These are phyloP conservation scores for Phyllosticta citrichinensis DNA, from an alignment of 2,329 filamentous ascomycete species.

Conservation along the genomic window DNA sequence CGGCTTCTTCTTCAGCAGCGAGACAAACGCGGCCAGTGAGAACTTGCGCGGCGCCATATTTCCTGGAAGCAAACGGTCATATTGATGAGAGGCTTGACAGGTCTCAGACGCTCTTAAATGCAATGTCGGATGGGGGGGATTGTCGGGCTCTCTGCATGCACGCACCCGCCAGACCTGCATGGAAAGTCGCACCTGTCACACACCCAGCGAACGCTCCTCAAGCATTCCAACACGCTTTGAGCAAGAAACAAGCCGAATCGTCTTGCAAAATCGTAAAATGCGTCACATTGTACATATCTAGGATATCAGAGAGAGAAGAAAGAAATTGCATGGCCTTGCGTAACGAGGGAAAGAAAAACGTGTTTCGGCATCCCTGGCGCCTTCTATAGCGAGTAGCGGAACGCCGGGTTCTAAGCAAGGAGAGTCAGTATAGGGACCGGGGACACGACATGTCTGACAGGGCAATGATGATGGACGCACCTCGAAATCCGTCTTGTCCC, in stretches of 20 bases:
- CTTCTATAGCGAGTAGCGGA: conserved; percentile 7
- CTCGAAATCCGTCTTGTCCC: conserved; percentile 8
- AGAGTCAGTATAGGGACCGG: neutral
- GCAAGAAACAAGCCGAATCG: neutral
- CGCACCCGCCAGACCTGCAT: neutral
- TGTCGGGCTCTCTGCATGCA: neutral
- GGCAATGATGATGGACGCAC: neutral
- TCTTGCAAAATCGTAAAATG: neutral
- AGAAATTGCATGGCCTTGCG: neutral
- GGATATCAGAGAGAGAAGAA: neutral
- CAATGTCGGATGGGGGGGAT: neutral
- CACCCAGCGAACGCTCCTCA: neutral
- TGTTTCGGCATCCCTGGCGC: neutral
- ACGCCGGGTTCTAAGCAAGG: conserved; percentile 1
- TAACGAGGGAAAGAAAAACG: neutral
- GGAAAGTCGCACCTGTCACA: neutral
- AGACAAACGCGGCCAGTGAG: neutral
- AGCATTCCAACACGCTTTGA: neutral
- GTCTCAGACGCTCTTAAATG: neutral
- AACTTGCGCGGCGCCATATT: neutral
- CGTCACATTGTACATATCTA: neutral
- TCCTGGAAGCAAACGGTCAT: neutral
- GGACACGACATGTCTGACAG: neutral
- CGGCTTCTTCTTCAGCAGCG: neutral
- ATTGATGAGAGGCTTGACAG: neutral